Evolutionary conservation across 148 eudicot genomes (phyloP), one percentile per base, ranked within the genome.

Genomic region (Silene uniflora): DNA sequence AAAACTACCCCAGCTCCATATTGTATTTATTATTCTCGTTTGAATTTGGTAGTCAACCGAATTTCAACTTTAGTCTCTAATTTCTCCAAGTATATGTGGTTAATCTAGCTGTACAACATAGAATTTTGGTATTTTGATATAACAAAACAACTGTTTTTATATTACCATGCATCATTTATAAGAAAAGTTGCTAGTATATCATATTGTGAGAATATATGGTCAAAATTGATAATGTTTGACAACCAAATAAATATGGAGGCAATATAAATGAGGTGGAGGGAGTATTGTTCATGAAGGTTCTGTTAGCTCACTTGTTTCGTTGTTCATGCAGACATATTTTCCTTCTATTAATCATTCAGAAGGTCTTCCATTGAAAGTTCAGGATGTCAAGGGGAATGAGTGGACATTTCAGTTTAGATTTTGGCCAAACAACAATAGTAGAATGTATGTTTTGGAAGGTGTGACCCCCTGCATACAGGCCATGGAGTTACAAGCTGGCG

Each of bases 401-500:
- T 95, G 98, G 98, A 88, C 89, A 56, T 92, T 95, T 85, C 98
- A 95, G 82, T 95, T 95, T 78, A 88, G 98, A 78, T 95, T 90
- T 88, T 95, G 98, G 98, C 98, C 98, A 75, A 95, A 95, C 78
- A 95, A 92, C 78, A 95, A 95, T 74, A 95, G 98, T 74, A 84
- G 97, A 82, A 95, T 95, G 98, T 95, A 95, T 86, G 98, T 95
- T 59, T 89, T 95, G 86, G 98, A 95, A 88, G 98, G 98, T 58
- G 96, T 95, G 62, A 92, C 96, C 75, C 96, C 93, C 70, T 95
- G 98, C 84, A 95, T 95, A 75, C 97, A 95, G 78, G 79, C 89
- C 86, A 90, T 95, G 98, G 88, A 90, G 75, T 80, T 95, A 85
- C 91, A 95, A 87, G 98, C 98, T 71, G 98, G 98, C 16, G 98